Base-by-base conservation (phyloP, 139 green algal genomes). In the Deuterostichococcus epilithicus region DNA sequence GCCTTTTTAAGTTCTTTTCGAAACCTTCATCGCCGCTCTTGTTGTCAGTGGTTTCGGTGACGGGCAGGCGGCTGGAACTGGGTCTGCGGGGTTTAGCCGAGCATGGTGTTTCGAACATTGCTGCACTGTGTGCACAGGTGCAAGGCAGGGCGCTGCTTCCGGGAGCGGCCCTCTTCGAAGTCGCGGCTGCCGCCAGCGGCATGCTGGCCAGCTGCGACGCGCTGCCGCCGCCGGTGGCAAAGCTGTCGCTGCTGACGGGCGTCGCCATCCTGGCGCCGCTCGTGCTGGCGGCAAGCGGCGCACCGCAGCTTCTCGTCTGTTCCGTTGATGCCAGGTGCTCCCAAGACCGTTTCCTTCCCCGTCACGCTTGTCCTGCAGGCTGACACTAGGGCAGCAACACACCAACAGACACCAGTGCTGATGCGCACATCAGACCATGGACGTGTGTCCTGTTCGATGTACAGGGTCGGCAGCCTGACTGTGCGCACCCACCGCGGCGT, bases 161-260 rank as follows among this genome's bases (percentile, higher is more conserved):
- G 2, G 88, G 83, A 5, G 85, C 88, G 0, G 85, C 69, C 1
- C 82, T 85, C 65, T 75, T 92, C 34, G 88, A 92, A 39, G 35
- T 84, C 32, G 85, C 83, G 2, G 70, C 81, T 0, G 80, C 85
- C 36, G 78, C 80, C 5, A 75, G 58, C 25, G 66, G 76, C 34
- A 39, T 37, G 13, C 71, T 91, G 25, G 68, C 73, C 3, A 68
- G 75, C 20, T 78, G 87, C 1, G 52, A 66, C 5, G 88, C 89
- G 44, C 26, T 32, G 25, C 77, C 85, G 35, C 85, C 85, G 2
- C 65, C 88, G 36, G 35, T 85, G 2, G 52, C 23, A 22, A 0
- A 71, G 36, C 5, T 26, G 18, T 32, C 45, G 25, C 22, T 37
- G 13, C 67, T 91, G 18, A 63, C 76, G 10, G 73, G 76, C 10